A percentile compares a stretch with the other conserved stretches of the same genome.
These are phyloP conservation scores for Mortierella sp. DNA, from an alignment of 371 early-diverging fungal species.

Conservation along the genomic window DNA sequence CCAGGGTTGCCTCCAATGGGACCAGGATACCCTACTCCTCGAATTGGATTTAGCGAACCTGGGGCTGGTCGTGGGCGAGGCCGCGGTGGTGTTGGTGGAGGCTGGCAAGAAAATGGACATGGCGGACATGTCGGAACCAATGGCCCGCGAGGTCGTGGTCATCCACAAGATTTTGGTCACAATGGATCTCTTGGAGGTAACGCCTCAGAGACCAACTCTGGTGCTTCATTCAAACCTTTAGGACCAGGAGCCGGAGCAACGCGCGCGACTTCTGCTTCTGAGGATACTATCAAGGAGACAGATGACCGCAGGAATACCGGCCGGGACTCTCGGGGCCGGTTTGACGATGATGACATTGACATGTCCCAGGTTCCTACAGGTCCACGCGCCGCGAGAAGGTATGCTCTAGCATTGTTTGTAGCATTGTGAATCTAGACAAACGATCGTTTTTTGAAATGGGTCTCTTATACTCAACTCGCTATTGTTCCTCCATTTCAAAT, in stretches of 20 bases:
- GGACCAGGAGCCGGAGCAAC: neutral
- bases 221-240: neutral
- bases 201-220: neutral
- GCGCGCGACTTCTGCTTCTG: conserved; percentile 5
- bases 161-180: conserved; percentile 7
- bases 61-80: conserved; percentile 47
- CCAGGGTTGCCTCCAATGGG: conserved; percentile 52
- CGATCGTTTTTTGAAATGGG: too few relatives aligned
- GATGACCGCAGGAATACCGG: neutral
- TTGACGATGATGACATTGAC: conserved; percentile 44
- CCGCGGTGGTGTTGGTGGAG: conserved; percentile 21
- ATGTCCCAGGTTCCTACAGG: conserved; percentile 54
- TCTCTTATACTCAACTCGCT: neutral
- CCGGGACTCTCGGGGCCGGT: conserved; percentile 12
- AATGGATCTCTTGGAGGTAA: neutral
- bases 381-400: conserved; percentile 45
- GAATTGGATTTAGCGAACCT: conserved; percentile 46
- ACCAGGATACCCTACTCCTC: conserved; percentile 46
- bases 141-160: conserved; percentile 18
- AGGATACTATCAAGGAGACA: neutral
- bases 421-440: neutral
- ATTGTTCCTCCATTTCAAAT: neutral
- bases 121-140: neutral
- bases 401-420: neutral
- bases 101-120: conserved; percentile 39